phyloP scores from a whole-genome alignment of 2,329 filamentous ascomycete genomes.

The Ophiostoma australiae region DNA sequence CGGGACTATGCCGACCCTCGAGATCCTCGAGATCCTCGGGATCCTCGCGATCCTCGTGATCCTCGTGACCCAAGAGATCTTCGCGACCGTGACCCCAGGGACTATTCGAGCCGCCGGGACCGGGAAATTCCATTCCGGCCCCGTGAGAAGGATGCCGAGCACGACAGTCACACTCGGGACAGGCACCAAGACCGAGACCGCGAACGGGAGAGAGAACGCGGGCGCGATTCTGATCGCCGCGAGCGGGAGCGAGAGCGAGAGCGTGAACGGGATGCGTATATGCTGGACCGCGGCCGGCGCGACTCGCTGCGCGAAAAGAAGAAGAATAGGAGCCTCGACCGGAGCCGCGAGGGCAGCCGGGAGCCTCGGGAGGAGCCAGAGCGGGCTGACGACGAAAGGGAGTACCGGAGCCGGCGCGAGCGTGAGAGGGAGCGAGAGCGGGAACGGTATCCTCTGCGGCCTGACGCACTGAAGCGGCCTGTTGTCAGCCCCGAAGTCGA shows the following conservation, averaged over 20 bases:
- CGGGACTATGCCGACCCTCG: slow-evolving; percentile 20
- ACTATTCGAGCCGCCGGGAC: not conserved
- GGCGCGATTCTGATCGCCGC: slow-evolving; percentile 12
- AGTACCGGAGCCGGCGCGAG: slow-evolving; percentile 27
- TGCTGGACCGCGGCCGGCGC: slow-evolving; percentile 29
- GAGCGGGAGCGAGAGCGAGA: slow-evolving; percentile 29
- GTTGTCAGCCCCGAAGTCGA: slow-evolving; percentile 48
- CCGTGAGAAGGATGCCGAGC: slow-evolving; percentile 20
- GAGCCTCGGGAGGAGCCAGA: slow-evolving; percentile 28
- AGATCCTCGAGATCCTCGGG: slow-evolving; percentile 29
- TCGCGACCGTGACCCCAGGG: not conserved
- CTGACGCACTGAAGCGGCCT: slow-evolving; percentile 41
- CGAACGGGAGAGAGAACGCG: slow-evolving; percentile 32
- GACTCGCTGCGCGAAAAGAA: slow-evolving; percentile 34
- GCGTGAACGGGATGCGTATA: slow-evolving; percentile 24
- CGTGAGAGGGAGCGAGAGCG: slow-evolving; percentile 29
- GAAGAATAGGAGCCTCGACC: slow-evolving; percentile 28
- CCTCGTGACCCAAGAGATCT: not conserved
- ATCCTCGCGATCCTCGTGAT: slow-evolving; percentile 19
- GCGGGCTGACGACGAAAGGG: slow-evolving; percentile 27
- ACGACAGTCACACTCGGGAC: slow-evolving; percentile 31
- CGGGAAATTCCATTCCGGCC: not conserved
- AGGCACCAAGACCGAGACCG: slow-evolving; percentile 35
- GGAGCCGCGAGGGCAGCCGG: slow-evolving; percentile 29
- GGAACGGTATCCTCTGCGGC: slow-evolving; percentile 38